These are phyloP conservation scores for Psilocybe tampanensis DNA, from an alignment of 768 basidiomycete species.

Conservation along the genomic window DNA sequence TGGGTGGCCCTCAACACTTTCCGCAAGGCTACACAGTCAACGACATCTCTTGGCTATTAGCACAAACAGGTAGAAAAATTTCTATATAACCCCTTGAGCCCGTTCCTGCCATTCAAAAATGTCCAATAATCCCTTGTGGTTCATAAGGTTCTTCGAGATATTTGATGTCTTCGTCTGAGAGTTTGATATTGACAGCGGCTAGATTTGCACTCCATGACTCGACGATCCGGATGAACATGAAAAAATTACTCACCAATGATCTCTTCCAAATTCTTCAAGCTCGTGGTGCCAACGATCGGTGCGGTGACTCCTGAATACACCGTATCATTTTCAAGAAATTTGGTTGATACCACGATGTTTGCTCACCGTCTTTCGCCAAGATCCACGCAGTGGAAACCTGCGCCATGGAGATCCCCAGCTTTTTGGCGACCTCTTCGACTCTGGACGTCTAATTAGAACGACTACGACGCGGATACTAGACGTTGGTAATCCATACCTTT, in stretches of 20 bases:
- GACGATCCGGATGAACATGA: background rate
- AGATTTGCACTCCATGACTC: background rate
- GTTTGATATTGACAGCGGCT: conserved; percentile 26
- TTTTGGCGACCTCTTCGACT: conserved; percentile 57
- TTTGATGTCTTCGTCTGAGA: conserved; percentile 29
- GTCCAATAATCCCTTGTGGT: conserved; percentile 20
- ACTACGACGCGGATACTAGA: too few relatives aligned
- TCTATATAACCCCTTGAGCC: too few relatives aligned
- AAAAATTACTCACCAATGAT: conserved; percentile 43
- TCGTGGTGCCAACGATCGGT: conserved; percentile 59
- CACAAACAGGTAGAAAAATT: too few relatives aligned
- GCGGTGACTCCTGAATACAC: conserved; percentile 45
- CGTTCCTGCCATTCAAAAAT: conserved; percentile 3
- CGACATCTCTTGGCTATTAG: too few relatives aligned
- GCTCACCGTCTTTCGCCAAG: conserved; percentile 39
- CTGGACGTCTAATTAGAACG: too few relatives aligned
- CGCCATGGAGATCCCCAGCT: conserved; percentile 55
- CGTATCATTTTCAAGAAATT: too few relatives aligned
- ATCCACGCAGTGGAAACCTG: conserved; percentile 57
- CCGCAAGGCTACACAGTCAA: too few relatives aligned
- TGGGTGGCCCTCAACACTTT: too few relatives aligned
- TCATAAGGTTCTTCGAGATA: conserved; percentile 28
- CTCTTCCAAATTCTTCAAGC: conserved; percentile 50
- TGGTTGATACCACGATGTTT: too few relatives aligned
- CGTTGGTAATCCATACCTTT: conserved; percentile 35